These are phyloP conservation scores for Bimuria novae-zelandiae DNA, from an alignment of 2,329 filamentous ascomycete species.

Conservation along the genomic window DNA sequence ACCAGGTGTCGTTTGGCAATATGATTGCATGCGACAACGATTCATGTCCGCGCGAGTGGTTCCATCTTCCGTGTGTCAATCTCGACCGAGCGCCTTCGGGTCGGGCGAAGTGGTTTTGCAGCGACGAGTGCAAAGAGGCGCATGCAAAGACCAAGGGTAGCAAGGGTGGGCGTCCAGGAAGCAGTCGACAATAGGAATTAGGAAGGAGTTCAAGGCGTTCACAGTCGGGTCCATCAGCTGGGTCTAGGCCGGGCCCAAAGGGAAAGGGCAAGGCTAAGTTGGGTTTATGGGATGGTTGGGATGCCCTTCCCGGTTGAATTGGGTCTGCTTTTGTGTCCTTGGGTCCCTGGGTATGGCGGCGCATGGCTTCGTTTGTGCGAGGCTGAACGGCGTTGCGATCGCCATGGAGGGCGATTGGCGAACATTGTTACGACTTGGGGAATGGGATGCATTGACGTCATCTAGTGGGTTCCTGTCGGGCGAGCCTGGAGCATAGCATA, in stretches of 20 bases:
- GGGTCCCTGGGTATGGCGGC: constrained; percentile 24
- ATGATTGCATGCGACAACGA: constrained; percentile 73
- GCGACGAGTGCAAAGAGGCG: constrained; percentile 45
- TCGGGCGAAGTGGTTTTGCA: constrained; percentile 48
- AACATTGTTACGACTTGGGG: background rate
- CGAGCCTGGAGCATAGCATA: background rate
- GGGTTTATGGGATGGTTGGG: constrained; percentile 30
- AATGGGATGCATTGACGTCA: background rate
- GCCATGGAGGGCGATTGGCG: background rate
- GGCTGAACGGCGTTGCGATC: constrained; percentile 9
- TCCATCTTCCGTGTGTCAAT: constrained; percentile 68
- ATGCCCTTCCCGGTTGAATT: constrained; percentile 32
- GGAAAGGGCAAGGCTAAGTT: constrained; percentile 31
- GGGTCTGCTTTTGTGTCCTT: constrained; percentile 21
- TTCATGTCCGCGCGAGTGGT: constrained; percentile 68
- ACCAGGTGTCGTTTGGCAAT: constrained; percentile 67
- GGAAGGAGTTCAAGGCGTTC: constrained; percentile 46
- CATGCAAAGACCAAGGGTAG: constrained; percentile 31
- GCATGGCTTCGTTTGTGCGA: constrained; percentile 3
- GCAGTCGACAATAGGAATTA: constrained; percentile 48
- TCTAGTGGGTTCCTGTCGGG: background rate
- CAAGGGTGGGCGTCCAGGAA: constrained; percentile 44
- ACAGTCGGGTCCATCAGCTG: constrained; percentile 32
- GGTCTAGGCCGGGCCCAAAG: constrained; percentile 28
- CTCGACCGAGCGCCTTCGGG: constrained; percentile 61